These are phyloP conservation scores for Cytospora chrysosperma DNA, from an alignment of 2,329 filamentous ascomycete genomes.

Conservation along the genomic window DNA sequence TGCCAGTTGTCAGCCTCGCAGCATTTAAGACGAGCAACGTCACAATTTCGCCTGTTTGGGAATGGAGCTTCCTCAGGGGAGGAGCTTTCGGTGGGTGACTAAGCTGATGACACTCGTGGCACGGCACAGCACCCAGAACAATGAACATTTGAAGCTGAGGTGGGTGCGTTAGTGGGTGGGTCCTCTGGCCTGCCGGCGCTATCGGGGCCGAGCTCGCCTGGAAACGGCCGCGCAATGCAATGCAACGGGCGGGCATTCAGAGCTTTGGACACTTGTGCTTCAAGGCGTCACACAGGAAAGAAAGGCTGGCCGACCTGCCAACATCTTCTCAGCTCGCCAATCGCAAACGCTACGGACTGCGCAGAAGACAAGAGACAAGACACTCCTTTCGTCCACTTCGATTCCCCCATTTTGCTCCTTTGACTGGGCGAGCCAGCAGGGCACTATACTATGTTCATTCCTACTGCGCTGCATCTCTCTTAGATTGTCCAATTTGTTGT, in stretches of 20 bases:
- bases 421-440: constrained; percentile 1
- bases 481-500: neutral
- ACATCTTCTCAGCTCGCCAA: neutral
- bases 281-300: neutral
- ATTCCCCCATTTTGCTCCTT: neutral
- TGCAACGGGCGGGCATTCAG: constrained; percentile 4
- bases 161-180: neutral
- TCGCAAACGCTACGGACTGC: neutral
- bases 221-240: constrained; percentile 1
- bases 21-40: neutral
- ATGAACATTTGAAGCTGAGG: neutral
- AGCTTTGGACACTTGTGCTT: constrained; percentile 5
- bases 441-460: neutral
- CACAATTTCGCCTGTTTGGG: neutral
- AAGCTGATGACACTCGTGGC: neutral
- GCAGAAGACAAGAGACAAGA: neutral
- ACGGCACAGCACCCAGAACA: neutral
- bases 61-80: constrained; percentile 3
- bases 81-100: neutral
- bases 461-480: neutral
- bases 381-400: neutral
- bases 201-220: constrained; percentile 14
- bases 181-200: neutral
- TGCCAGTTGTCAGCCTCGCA: neutral
- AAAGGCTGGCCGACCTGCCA: neutral